Base-by-base conservation (phyloP, 257 asterid species). In the Salvia hispanica region DNA sequence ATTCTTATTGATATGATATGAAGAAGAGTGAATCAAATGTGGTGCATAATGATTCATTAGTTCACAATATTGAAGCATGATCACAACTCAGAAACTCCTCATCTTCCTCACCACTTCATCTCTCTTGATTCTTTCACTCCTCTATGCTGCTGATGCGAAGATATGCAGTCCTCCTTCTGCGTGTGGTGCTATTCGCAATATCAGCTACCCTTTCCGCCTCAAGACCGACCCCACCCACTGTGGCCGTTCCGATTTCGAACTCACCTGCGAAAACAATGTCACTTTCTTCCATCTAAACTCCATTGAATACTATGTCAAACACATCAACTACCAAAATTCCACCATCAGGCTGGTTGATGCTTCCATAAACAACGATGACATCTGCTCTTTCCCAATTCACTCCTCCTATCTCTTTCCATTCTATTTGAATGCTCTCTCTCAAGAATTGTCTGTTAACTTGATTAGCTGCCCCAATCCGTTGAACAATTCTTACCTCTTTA, bases 141-240 rank as follows among this genome's bases (percentile, higher is more conserved):
- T n/a, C n/a, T n/a, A 18, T 18, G 0, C 21, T 18, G 21, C 21
- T 18, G 21, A 18, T 18, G 21, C 21, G 1, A 18, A 18, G 21
- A 1, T 0, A 1, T 18, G 21, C 21, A 18, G 21, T 18, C 21
- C 21, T 18, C 13, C 67, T 13, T 78, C 86, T 48, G 40, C 80
- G 7, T 84, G 84, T 11, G 86, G 84, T 21, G 31, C 42, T 37
- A 52, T 84, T 53, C 73, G 4, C 2, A 56, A 64, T 34, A 79
- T 84, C n/a, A 75, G 73, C 64, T 60, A 12, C 62, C 85, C 85
- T 18, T 81, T 76, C 13, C 58, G 95, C 5, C 72, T 88, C 47
- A 80, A 65, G 39, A 34, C 45, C 4, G 86, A 82, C 57, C 88
- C 90, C 1, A 3, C 9, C 7, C 31, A 25, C 31, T 2, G 31